Base-by-base conservation (phyloP, 805 yeast genomes). In the Pichia paraexigua region DNA sequence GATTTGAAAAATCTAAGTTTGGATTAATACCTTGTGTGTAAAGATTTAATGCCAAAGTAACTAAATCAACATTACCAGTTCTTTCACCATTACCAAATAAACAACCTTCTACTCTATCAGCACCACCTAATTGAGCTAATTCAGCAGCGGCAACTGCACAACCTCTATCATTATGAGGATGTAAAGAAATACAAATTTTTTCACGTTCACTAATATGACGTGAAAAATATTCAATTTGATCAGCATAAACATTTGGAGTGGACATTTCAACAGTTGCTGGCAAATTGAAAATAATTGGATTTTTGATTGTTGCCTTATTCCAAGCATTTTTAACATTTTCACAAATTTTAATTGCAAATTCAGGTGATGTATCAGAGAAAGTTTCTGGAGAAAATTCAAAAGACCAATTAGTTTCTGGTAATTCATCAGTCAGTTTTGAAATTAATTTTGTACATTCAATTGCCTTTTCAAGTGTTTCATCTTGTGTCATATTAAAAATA, bases 81-180 rank as follows among this genome's bases (percentile, higher is more conserved):
- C 95, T 80, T 72, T 86, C 95, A 58, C 95, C 94, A 62, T 86
- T 86, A 48, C 94, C 95, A 60, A 86, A 86, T 46, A 86, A 69
- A 70, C 92, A 86, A 22, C 95, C 95, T 68, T 86, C 95, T 25
- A 86, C 86, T 66, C 95, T 78, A 65, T 86, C 89, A n/a, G 89
- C 95, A 49, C 95, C 95, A 3, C 89, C 95, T 68, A 86, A 62
- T 62, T 81, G 83, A 45, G 87, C 95, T 51, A 86, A 75, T 68
- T 86, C 95, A 4, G 90, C 84, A 37, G 94, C 94, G 12, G 92
- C 94, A n/a, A 86, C 91, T 15, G 87, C 91, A 65, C 92, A 85
- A 22, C 95, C 95, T 62, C 95, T 77, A 69, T 86, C 94, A 59
- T 86, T 86, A 68, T 86, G 95, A 32, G 89, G 87, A 66, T 86